Base-by-base conservation (phyloP, 345 rosid species). In the Triadica sebifera region DNA sequence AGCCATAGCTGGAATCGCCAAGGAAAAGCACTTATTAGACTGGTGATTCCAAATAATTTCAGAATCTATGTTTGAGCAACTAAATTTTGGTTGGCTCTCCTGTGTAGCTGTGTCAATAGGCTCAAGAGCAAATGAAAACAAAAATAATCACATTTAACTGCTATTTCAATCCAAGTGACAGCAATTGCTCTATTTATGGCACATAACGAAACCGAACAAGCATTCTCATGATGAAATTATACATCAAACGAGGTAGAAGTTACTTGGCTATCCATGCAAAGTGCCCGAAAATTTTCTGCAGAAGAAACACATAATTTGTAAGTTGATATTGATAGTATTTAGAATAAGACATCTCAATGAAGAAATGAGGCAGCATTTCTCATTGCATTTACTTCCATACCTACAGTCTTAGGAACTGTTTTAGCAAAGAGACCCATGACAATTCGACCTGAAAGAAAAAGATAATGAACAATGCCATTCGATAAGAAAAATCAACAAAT, bases 251-350 rank as follows among this genome's bases (percentile, higher is more conserved):
- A n/a, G 22, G 62, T 60, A 69, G 49, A 68, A 74, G 78, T 68
- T 75, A 75, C 73, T 47, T 69, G 78, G 73, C 72, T 83, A 94
- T 98, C 98, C 10, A 98, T 94, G 88, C 98, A 94, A 4, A 94
- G 80, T 45, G 99, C 98, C 75, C 98, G 87, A 87, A 93, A 94
- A 72, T 94, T 94, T 77, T 94, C 98, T 94, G 98, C 88, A 86
- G 64, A 39, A 34, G 43, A 60, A 29, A 61, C 25, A 73, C 29
- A 62, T 16, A 69, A 50, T 8, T 41, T 19, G n/a, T 64, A 47
- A 65, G 71, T 46, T 43, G 17, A 55, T 37, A 11, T 46, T 43
- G 17, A 55, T 37, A 11, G 37, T 22, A 50, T 47, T 39, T 15
- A 6, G 15, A 20, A 57, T 6, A 57, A 47, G 3, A 25, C 43